Base-by-base conservation (phyloP, 2,329 filamentous ascomycete species). In the Botrytis squamosa region DNA sequence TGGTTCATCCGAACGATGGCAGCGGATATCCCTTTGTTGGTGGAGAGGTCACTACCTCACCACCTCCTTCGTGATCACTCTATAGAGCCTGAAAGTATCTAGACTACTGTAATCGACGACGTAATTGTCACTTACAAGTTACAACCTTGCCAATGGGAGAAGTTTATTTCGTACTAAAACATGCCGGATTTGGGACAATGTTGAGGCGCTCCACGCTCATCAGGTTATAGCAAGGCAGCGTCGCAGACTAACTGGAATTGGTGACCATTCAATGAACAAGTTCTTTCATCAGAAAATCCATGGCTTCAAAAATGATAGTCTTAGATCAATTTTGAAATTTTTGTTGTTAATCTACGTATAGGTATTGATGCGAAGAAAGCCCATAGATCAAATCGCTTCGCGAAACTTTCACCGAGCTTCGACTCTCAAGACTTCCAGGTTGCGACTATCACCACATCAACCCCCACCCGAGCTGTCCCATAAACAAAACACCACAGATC, bases 401-500 rank as follows among this genome's bases (percentile, higher is more conserved):
- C 49, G 25, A 69, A 57, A 52, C 66, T 57, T 57, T 52, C 49
- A n/a, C 49, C 38, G 42, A 68, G 36, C 49, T 42, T 57, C 49
- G n/a, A 59, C 49, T 38, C 29, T 57, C 36, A 44, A 59, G 71
- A 49, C 36, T 72, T 33, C 33, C 33, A 33, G 33, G 33, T 33
- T 18, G 52, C 63, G 25, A 60, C 65, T 42, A n/a, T 72, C 66
- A 69, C 68, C 68, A 70, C 29, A 70, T 63, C 71, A 69, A 73
- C 64, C 64, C 64, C 64, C 71, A 69, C 46, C n/a, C 33, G 18
- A 72, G 40, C 55, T 63, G 25, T 55, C 38, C 29, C 20, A 62
- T 62, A 69, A 57, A 68, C 64, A 69, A 46, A 57, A 52, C 42
- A 69, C 9, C 52, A 62, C 25, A 49, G 44, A 73, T 29, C 25